Evolutionary conservation across 371 early-diverging fungal genomes (phyloP), one percentile per base, ranked within the genome.

Genomic region (Actinomortierella ambigua): DNA sequence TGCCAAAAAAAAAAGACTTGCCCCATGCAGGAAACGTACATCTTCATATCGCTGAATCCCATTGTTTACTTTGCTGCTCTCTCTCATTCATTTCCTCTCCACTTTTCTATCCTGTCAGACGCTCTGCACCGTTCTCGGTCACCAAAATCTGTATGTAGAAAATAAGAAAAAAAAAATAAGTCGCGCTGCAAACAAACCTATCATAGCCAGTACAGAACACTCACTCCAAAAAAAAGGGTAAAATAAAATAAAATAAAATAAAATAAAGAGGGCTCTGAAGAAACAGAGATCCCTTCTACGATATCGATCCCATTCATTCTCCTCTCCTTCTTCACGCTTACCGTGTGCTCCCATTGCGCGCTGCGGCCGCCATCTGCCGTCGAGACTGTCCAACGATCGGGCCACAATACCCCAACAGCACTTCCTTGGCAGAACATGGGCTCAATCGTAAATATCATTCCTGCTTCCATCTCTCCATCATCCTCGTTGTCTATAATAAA

Each of bases 291-390:
- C 4, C 34, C 4, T 11, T 6, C 4, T 6, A 34, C 4, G 11
- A 34, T 34, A 34, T 34, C 34, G 34, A 34, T 34, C 34, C 11
- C 34, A 34, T 34, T 11, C 7, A 34, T 34, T 11, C 7, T 34
- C n/a, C n/a, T n/a, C n/a, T 34, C 11, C 11, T 34, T 6, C 34
- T 34, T 34, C 11, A 17, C 18, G 40, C 79, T 75, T 76, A 84
- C 86, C 53, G 86, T 87, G 63, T 94, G 92, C 70, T 94, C 96
- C 77, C 92, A 96, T 79, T 97, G 97, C 1, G 95, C 93, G 57
- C 94, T 91, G 57, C 94, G 81, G 14, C 92, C 92, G 18, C 95
- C 94, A 67, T 94, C 94, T 2, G 73, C 66, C 0, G 95, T 93
- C 1, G 85, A 78, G 15, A 89, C 88, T 0, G 96, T 96, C 96